These are phyloP conservation scores for Fusarium luffae DNA, from an alignment of 2,329 filamentous ascomycete species.

Conservation along the genomic window DNA sequence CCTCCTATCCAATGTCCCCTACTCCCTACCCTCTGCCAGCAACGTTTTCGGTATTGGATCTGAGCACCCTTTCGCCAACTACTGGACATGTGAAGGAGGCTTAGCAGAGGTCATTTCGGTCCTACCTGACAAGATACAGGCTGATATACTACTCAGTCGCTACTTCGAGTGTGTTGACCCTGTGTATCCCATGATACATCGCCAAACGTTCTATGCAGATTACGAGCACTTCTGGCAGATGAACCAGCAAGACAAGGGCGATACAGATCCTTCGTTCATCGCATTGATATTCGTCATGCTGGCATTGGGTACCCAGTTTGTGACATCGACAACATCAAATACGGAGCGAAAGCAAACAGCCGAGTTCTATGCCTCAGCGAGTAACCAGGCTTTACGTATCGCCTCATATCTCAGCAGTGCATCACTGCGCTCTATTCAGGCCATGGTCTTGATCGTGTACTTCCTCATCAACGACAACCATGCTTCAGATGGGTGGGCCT, in stretches of 20 bases:
- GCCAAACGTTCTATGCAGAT: constrained; percentile 79
- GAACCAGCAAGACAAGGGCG: constrained; percentile 64
- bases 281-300: constrained; percentile 82
- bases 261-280: constrained; percentile 74
- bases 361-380: constrained; percentile 83
- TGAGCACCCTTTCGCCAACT: constrained; percentile 84
- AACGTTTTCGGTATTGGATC: constrained; percentile 85
- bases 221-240: constrained; percentile 83
- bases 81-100: constrained; percentile 84
- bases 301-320: constrained; percentile 82
- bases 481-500: constrained; percentile 84
- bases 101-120: constrained; percentile 80
- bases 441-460: constrained; percentile 83
- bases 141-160: constrained; percentile 72
- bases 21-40: constrained; percentile 75
- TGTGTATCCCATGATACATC: constrained; percentile 83
- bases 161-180: constrained; percentile 81
- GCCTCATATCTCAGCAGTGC: constrained; percentile 81
- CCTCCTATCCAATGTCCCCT: constrained; percentile 78
- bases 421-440: constrained; percentile 77
- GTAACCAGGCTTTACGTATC: constrained; percentile 80
- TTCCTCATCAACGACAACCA: constrained; percentile 90
- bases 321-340: constrained; percentile 64
- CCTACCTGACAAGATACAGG: constrained; percentile 79
- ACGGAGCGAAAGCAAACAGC: constrained; percentile 78